These are phyloP conservation scores for Mesembryanthemum crystallinum DNA, from an alignment of 148 eudicot species.

Conservation along the genomic window DNA sequence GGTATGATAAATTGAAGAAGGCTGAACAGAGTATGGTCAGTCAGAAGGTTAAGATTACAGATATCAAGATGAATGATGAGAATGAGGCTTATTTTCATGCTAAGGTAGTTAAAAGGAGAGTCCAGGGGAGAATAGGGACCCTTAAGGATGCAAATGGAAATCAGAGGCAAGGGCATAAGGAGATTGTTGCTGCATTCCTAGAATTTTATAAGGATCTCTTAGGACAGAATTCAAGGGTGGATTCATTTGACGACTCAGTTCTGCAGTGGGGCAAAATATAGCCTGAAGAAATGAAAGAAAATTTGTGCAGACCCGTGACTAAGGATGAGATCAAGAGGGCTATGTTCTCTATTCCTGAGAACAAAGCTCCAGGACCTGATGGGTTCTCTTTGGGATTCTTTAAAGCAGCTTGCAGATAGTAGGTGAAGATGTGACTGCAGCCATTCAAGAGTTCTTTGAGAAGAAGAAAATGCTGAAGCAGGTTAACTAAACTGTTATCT, in stretches of 20 bases:
- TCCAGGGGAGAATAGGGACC: too few relatives aligned
- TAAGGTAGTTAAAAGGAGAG: too few relatives aligned
- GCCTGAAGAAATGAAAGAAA: background rate
- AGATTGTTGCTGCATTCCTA: too few relatives aligned
- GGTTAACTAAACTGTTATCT: background rate
- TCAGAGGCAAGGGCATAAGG: too few relatives aligned
- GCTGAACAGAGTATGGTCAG: too few relatives aligned
- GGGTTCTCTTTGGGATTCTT: background rate
- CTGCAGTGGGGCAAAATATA: background rate
- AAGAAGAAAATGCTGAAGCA: background rate
- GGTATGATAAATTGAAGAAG: too few relatives aligned
- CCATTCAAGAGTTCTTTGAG: background rate
- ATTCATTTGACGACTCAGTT: background rate
- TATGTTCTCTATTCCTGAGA: background rate
- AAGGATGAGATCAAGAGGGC: background rate
- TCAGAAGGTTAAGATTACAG: too few relatives aligned
- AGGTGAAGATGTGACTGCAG: background rate
- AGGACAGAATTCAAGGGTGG: background rate
- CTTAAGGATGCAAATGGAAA: too few relatives aligned
- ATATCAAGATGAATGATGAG: too few relatives aligned
- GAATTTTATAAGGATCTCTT: background rate
- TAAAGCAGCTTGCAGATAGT: background rate
- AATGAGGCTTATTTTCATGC: too few relatives aligned
- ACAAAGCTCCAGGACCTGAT: background rate
- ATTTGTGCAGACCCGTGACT: background rate